These are phyloP conservation scores for Yamadazyma insecticola DNA, from an alignment of 805 yeast species.

Conservation along the genomic window DNA sequence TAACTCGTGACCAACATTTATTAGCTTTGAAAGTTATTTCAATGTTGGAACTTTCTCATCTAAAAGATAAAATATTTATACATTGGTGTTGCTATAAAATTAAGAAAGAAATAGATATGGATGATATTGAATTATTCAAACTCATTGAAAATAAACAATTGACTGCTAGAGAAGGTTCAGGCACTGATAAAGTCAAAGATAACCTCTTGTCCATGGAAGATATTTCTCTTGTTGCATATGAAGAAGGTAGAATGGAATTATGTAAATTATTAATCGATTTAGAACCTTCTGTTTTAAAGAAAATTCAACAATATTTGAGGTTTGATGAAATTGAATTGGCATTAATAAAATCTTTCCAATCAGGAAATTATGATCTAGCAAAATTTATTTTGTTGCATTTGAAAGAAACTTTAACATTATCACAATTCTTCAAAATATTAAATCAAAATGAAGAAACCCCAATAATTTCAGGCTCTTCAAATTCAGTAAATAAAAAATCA, in stretches of 20 bases:
- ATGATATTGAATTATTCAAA: slow-evolving; percentile 57
- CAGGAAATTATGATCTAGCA: slow-evolving; percentile 57
- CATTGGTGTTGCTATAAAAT: slow-evolving; percentile 82
- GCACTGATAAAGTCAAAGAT: slow-evolving; percentile 12
- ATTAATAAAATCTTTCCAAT: slow-evolving; percentile 57
- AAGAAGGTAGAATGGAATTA: slow-evolving; percentile 73
- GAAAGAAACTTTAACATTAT: slow-evolving; percentile 48
- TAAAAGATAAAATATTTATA: slow-evolving; percentile 44
- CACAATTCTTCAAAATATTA: slow-evolving; percentile 67
- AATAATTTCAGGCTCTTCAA: slow-evolving; percentile 27
- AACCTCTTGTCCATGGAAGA: slow-evolving; percentile 48
- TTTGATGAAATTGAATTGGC: slow-evolving; percentile 75
- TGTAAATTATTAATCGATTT: slow-evolving; percentile 63
- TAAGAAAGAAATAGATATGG: slow-evolving; percentile 43
- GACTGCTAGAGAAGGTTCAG: slow-evolving; percentile 13
- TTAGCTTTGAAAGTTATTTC: slow-evolving; percentile 61
- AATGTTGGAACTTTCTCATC: slow-evolving; percentile 39
- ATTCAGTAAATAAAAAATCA: slow-evolving; percentile 13
- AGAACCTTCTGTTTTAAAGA: slow-evolving; percentile 61
- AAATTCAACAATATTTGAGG: slow-evolving; percentile 54
- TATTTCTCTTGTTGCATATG: slow-evolving; percentile 62
- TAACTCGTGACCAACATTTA: slow-evolving; percentile 55
- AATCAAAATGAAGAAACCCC: slow-evolving; percentile 39
- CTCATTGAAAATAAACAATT: slow-evolving; percentile 45
- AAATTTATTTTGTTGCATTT: slow-evolving; percentile 53